These are phyloP conservation scores for Colletotrichum agaves DNA, from an alignment of 2,329 filamentous ascomycete species.

Conservation along the genomic window DNA sequence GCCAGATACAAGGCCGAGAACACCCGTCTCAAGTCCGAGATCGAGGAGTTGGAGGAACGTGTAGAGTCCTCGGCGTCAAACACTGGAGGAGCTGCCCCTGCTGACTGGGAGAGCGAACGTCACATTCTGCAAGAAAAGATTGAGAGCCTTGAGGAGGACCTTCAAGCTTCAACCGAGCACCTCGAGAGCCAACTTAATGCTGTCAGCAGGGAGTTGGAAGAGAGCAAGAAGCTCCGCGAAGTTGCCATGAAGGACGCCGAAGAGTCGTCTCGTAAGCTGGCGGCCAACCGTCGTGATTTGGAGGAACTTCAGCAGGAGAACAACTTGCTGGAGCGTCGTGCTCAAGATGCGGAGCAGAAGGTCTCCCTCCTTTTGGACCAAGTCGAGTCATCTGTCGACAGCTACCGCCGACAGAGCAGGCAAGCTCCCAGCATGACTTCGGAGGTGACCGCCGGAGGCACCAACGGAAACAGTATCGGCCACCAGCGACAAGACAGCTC, in stretches of 20 bases:
- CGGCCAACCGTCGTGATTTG: conserved; percentile 72
- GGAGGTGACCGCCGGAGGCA: conserved; percentile 48
- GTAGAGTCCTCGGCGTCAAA: conserved; percentile 49
- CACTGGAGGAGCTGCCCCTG: conserved; percentile 52
- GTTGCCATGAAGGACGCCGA: conserved; percentile 67
- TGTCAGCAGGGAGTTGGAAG: conserved; percentile 76
- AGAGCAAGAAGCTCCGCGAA: conserved; percentile 76
- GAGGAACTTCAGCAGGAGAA: conserved; percentile 89
- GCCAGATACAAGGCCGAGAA: conserved; percentile 91
- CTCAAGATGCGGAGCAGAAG: conserved; percentile 90
- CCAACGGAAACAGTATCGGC: conserved; percentile 50
- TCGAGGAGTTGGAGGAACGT: conserved; percentile 74
- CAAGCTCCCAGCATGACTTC: conserved; percentile 64
- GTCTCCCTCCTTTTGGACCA: conserved; percentile 94
- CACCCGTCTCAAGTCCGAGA: conserved; percentile 80
- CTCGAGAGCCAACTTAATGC: conserved; percentile 78
- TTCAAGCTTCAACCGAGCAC: conserved; percentile 71
- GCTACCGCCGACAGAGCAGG: conserved; percentile 84
- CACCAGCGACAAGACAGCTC: conserved; percentile 66
- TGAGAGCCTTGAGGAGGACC: conserved; percentile 73
- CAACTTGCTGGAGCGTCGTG: conserved; percentile 80
- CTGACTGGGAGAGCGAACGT: conserved; percentile 81
- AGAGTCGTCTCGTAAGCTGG: conserved; percentile 66
- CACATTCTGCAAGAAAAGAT: conserved; percentile 75
- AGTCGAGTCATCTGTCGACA: conserved; percentile 92